Base-by-base conservation (phyloP, 2,329 filamentous ascomycete genomes). In the Fusarium duplospermum region DNA sequence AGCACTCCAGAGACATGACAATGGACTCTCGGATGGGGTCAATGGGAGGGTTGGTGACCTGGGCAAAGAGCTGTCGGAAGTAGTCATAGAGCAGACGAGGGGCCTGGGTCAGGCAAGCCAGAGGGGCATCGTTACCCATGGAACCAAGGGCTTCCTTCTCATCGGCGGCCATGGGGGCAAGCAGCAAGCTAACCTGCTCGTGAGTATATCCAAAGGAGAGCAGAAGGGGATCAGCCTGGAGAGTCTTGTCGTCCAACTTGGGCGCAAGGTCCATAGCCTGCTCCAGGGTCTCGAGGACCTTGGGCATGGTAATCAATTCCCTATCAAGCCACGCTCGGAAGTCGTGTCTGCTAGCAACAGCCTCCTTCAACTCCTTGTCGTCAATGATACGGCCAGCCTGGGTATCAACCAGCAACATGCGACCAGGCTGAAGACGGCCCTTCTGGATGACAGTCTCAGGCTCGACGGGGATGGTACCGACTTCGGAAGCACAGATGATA, bases 1-100 rank as follows among this genome's bases (percentile, higher is more conserved):
- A 98, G 79, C 96, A 97, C 82, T 98, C 95, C 45, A 98, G 86
- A 65, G 96, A 98, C 96, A 98, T 98, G 83, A 98, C 96, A 79
- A 98, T 96, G 31, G 95, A 96, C 88, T 98, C 96, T 83, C 96
- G 90, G 78, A 98, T 98, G 35, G 96, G 96, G 81, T 98, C 96
- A 80, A 98, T 98, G 16, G 96, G 96, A 76, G 96, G 96, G 84
- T 98, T 98, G 71, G 96, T 98, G 82, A 98, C 96, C 86, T 98
- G 96, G 11, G 96, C 96, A 83, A 98, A 98, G 50, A 98, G 92
- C 86, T 98, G 94, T 72, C 96, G 92, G 92, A 98, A 98, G 86
- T 98, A 98, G 83, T 98, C 96, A 83, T 94, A 97, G 22, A 98
- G 89, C 63, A 98, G 88, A 77, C 95, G 93, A 76, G 96, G 95